Evolutionary conservation across 2,329 filamentous ascomycete species (phyloP).

Genomic region (Cercospora sesami): DNA sequence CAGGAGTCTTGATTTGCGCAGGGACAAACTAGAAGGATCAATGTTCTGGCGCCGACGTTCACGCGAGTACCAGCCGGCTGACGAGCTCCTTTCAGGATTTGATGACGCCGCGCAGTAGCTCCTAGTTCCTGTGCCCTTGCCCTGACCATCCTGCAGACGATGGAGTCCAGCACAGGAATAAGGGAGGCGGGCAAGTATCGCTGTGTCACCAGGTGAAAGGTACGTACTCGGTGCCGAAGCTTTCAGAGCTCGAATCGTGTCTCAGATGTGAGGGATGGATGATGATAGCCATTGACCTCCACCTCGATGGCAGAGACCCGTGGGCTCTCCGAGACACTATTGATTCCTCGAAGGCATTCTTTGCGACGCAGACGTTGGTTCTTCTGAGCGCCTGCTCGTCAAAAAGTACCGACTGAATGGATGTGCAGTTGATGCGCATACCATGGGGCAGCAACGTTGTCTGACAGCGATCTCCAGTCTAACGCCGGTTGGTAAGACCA

Average conservation of each 20-base stretch:
- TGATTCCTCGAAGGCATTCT: not conserved
- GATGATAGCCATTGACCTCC: not conserved
- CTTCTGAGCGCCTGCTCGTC: not conserved
- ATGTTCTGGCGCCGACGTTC: not conserved
- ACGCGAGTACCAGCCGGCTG: not conserved
- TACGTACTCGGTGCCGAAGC: conserved; percentile 9
- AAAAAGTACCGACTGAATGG: conserved; percentile 3
- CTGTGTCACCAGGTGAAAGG: not conserved
- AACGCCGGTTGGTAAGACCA: not conserved
- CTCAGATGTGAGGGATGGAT: conserved; percentile 7
- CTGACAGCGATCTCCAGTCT: not conserved
- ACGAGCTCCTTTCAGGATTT: not conserved
- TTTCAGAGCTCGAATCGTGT: not conserved
- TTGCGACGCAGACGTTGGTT: not conserved
- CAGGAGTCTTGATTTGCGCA: not conserved
- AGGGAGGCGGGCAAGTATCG: not conserved
- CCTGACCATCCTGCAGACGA: not conserved
- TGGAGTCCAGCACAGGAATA: not conserved
- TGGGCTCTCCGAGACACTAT: conserved; percentile 11
- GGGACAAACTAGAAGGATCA: not conserved
- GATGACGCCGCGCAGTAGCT: not conserved
- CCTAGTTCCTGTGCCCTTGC: not conserved
- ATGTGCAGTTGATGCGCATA: not conserved
- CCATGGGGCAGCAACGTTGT: not conserved
- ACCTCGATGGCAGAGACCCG: not conserved